Evolutionary conservation across 371 early-diverging fungal species (phyloP).

Genomic region (Mucor ambiguus): DNA sequence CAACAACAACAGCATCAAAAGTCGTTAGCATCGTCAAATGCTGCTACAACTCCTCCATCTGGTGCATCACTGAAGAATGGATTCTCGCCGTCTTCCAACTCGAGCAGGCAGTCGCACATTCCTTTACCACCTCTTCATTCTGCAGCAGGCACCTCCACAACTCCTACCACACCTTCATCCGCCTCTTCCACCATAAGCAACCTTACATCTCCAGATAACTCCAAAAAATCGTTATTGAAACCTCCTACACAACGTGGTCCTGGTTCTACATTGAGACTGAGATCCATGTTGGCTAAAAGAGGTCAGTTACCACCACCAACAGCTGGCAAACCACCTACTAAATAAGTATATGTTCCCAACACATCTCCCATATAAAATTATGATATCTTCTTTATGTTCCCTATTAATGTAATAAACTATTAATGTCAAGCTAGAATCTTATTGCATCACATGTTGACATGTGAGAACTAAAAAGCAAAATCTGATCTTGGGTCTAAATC

Average conservation of each 20-base stretch:
- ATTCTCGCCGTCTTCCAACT: background rate
- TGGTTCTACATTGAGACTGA: constrained; percentile 39
- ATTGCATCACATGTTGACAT: background rate
- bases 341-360: background rate
- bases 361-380: background rate
- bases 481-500: background rate
- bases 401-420: background rate
- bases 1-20: constrained; percentile 12
- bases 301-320: constrained; percentile 3
- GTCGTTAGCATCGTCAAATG: background rate
- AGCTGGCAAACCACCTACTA: constrained; percentile 3
- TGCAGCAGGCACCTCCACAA: background rate
- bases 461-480: background rate
- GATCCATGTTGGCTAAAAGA: constrained; percentile 38
- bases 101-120: constrained; percentile 3
- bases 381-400: background rate
- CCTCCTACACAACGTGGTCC: constrained; percentile 38
- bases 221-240: constrained; percentile 29
- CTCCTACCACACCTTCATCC: constrained; percentile 8
- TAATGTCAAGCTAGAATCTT: background rate
- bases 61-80: constrained; percentile 1
- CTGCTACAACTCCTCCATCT: background rate
- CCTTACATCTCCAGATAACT: constrained; percentile 7
- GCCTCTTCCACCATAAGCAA: constrained; percentile 4
- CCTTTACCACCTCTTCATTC: constrained; percentile 15